phyloP scores from a whole-genome alignment of 2,329 filamentous ascomycete species.

The Fusarium gaditjirri region DNA sequence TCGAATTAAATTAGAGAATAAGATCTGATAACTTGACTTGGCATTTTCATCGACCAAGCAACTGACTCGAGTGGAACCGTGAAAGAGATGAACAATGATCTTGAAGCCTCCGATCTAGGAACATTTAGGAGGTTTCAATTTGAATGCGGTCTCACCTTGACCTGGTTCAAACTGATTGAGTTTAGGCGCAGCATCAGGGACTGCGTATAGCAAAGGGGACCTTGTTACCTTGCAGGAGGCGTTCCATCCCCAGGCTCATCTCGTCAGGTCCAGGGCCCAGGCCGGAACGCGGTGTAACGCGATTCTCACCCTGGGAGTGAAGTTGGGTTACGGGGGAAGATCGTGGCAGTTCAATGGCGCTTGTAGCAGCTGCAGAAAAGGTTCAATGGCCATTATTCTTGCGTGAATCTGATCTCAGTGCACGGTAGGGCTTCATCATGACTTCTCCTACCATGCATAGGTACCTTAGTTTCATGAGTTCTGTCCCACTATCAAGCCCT shows the following conservation, averaged over 20 bases:
- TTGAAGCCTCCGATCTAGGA: background rate
- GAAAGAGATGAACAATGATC: slow-evolving; percentile 2
- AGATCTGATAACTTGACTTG: slow-evolving; percentile 46
- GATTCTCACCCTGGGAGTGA: background rate
- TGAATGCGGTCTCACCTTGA: background rate
- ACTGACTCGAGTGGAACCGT: background rate
- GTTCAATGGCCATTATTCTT: slow-evolving; percentile 3
- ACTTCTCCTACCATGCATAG: slow-evolving; percentile 28
- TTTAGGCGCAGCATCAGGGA: background rate
- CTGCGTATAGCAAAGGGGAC: background rate
- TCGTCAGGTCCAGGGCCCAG: slow-evolving; percentile 23
- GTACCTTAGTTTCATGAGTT: background rate
- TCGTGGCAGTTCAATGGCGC: background rate
- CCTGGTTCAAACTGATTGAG: background rate
- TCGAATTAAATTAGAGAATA: slow-evolving; percentile 24
- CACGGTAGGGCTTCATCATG: slow-evolving; percentile 24
- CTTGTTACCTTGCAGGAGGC: background rate
- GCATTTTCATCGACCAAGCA: slow-evolving; percentile 39
- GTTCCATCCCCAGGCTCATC: slow-evolving; percentile 1
- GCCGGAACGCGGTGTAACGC: slow-evolving; percentile 26
- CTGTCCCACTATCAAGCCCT: slow-evolving; percentile 24
- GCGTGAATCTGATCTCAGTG: slow-evolving; percentile 5
- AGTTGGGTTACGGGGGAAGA: slow-evolving; percentile 5
- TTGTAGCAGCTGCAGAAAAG: background rate
- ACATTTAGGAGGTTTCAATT: background rate